Conservation (phyloP, 140 eudicot genomes). For the Senecio squalidus region DNA sequence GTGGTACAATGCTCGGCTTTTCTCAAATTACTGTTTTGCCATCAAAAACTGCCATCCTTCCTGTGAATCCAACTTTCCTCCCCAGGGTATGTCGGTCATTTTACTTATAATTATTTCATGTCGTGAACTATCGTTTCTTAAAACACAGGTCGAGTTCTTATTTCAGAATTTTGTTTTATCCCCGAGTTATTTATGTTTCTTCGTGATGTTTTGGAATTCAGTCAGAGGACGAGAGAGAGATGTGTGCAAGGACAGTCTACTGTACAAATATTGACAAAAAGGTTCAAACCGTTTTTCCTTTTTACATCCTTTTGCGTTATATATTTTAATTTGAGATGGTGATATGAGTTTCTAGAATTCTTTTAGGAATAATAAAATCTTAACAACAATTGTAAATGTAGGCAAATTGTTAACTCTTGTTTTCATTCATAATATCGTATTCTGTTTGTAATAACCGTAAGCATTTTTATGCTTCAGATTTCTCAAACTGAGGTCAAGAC, state of each 20-base stretch:
- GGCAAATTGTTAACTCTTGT: neutral
- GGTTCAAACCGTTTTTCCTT: slow-evolving; percentile 36
- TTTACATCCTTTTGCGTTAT: neutral
- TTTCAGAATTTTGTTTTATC: neutral
- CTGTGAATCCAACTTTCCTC: slow-evolving; percentile 98
- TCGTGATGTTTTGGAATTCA: slow-evolving; percentile 22
- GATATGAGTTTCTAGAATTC: too few relatives aligned
- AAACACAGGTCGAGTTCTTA: neutral
- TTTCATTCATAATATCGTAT: neutral
- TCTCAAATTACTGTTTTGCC: slow-evolving; percentile 91
- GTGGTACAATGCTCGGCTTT: slow-evolving; percentile 84
- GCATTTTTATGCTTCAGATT: slow-evolving; percentile 35
- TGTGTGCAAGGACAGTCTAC: slow-evolving; percentile 98
- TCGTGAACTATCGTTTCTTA: neutral
- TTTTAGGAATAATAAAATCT: neutral
- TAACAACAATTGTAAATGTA: neutral
- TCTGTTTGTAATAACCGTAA: neutral
- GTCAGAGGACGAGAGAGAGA: slow-evolving; percentile 99
- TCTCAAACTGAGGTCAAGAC: slow-evolving; percentile 75
- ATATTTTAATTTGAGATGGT: neutral
- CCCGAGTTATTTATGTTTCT: neutral
- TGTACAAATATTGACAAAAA: slow-evolving; percentile 97
- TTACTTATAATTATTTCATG: neutral
- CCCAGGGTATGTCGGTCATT: slow-evolving; percentile 70
- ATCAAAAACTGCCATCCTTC: slow-evolving; percentile 98